Conservation (phyloP, 371 early-diverging fungal species). For the Coelomomyces lativittatus region DNA sequence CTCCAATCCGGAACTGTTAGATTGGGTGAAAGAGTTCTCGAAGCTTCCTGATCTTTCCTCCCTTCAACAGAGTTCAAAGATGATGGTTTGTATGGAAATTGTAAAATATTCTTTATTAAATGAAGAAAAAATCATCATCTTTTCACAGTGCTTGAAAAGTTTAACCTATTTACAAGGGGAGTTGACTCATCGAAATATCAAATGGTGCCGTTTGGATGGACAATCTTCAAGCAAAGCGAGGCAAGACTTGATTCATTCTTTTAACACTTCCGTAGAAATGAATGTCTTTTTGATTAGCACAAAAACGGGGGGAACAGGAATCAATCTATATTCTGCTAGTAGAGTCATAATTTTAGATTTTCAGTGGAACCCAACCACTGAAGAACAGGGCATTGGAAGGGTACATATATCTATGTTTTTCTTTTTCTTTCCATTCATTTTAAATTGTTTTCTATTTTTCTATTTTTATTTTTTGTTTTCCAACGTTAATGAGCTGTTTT, state of each 20-base stretch:
- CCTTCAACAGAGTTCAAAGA: too few relatives aligned
- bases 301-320: background rate
- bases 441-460: too few relatives aligned
- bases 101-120: background rate
- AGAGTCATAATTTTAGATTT: background rate
- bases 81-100: background rate
- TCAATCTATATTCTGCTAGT: background rate
- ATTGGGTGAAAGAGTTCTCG: too few relatives aligned
- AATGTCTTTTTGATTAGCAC: background rate
- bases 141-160: background rate
- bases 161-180: background rate
- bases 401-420: too few relatives aligned
- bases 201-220: background rate
- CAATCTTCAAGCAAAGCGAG: background rate
- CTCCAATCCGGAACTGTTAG: too few relatives aligned
- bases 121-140: background rate
- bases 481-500: too few relatives aligned
- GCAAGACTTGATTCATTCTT: background rate
- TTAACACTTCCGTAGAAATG: background rate
- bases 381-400: background rate
- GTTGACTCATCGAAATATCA: background rate
- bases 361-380: background rate
- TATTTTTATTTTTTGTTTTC: too few relatives aligned
- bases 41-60: too few relatives aligned
- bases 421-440: too few relatives aligned